Percentiles rank a stretch among this genome's conserved stretches.
Conservation (phyloP, 2,329 filamentous ascomycete species). For the Fusarium sp. region DNA sequence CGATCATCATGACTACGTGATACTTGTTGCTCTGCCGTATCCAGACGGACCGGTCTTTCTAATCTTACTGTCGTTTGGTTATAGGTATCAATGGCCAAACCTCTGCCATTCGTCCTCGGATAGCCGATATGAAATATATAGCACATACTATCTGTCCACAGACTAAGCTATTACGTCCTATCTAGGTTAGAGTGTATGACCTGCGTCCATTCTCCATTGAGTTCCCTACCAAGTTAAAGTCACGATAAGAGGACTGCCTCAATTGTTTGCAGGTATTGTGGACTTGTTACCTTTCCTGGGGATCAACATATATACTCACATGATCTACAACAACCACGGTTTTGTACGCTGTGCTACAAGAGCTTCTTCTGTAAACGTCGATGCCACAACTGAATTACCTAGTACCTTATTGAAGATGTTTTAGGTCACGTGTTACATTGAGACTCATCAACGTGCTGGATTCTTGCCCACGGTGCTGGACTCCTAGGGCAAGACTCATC, state of each 20-base stretch:
- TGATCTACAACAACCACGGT: neutral
- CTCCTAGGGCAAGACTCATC: neutral
- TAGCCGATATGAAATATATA: slow-evolving; percentile 22
- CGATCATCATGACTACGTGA: slow-evolving; percentile 12
- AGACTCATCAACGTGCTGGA: neutral
- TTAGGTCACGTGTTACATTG: slow-evolving; percentile 8
- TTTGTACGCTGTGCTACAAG: neutral
- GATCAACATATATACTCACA: no score
- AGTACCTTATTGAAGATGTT: neutral
- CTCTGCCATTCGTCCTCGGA: slow-evolving; percentile 19
- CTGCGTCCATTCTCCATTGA: slow-evolving; percentile 16
- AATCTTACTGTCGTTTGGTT: neutral
- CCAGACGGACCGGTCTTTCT: neutral
- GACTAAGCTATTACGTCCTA: slow-evolving; percentile 29
- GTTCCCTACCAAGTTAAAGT: slow-evolving; percentile 9
- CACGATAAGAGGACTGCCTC: neutral
- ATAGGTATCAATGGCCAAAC: neutral
- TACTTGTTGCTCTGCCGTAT: neutral
- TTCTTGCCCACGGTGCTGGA: neutral
- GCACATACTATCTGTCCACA: slow-evolving; percentile 8
- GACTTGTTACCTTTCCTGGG: neutral
- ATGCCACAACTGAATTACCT: neutral
- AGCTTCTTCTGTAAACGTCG: neutral
- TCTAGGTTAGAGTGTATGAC: slow-evolving; percentile 26
- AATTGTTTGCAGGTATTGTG: slow-evolving; percentile 8